These are phyloP conservation scores for Leccinum fibrillosum DNA, from an alignment of 768 basidiomycete genomes.

Conservation along the genomic window DNA sequence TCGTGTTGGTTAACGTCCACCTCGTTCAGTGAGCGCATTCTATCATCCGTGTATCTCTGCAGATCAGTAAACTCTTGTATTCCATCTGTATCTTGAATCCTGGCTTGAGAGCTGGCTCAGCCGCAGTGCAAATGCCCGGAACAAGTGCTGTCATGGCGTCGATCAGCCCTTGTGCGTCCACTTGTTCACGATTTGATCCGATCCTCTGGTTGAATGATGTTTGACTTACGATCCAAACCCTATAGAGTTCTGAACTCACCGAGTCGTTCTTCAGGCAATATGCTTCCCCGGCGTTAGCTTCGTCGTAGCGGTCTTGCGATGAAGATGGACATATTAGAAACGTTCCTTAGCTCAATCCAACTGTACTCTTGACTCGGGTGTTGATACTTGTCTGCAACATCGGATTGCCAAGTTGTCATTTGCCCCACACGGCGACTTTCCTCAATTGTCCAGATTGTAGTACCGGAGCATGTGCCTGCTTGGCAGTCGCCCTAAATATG, in stretches of 20 bases:
- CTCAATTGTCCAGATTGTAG: neutral
- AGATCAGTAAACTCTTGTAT: slow-evolving; percentile 17
- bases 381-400: neutral
- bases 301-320: neutral
- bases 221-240: neutral
- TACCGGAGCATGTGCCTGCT: neutral
- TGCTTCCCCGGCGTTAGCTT: neutral
- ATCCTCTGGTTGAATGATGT: slow-evolving; percentile 1
- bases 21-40: slow-evolving; percentile 15
- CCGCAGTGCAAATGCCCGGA: neutral
- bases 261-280: neutral
- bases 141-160: slow-evolving; percentile 1
- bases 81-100: slow-evolving; percentile 1
- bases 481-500: neutral
- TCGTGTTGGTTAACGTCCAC: slow-evolving; percentile 11
- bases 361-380: slow-evolving; percentile 8
- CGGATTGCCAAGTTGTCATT: slow-evolving; percentile 11
- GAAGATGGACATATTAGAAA: slow-evolving; percentile 6
- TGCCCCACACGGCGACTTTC: slow-evolving; percentile 3
- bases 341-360: slow-evolving; percentile 2
- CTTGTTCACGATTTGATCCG: neutral
- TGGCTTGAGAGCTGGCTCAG: slow-evolving; percentile 3
- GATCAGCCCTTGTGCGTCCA: slow-evolving; percentile 16
- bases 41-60: slow-evolving; percentile 12
- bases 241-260: slow-evolving; percentile 3